Conservation (phyloP, 176 grass and related monocot genomes). For the Aegilops speltoides region DNA sequence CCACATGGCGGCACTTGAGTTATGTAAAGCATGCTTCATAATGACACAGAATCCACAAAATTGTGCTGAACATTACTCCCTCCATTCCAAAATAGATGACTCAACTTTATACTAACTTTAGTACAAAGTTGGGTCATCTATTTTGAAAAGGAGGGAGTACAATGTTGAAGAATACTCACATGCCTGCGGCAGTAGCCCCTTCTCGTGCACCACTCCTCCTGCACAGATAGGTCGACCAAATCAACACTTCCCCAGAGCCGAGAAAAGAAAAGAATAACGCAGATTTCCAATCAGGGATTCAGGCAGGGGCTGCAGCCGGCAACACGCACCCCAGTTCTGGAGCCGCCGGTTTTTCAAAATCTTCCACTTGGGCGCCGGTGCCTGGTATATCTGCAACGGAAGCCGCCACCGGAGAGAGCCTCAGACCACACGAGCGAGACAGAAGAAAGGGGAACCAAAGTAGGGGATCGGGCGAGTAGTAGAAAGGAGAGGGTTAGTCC, state of each 20-base stretch:
- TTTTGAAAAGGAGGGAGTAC: too few relatives aligned
- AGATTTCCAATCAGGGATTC: background rate
- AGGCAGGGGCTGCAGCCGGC: background rate
- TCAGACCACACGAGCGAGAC: background rate
- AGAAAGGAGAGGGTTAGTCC: background rate
- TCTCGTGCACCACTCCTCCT: conserved; percentile 92
- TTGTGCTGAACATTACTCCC: background rate
- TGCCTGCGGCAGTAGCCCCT: conserved; percentile 80
- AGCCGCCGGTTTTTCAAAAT: conserved; percentile 79
- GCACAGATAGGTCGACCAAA: background rate
- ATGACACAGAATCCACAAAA: background rate
- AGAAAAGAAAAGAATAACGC: background rate
- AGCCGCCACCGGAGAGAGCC: background rate
- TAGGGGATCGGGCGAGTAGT: background rate
- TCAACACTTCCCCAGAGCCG: background rate
- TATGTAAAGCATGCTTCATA: background rate
- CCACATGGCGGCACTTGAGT: background rate
- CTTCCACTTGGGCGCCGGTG: conserved; percentile 74
- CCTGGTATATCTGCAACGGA: conserved; percentile 68
- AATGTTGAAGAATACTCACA: conserved; percentile 48
- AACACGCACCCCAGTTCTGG: conserved; percentile 81
- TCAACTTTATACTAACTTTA: too few relatives aligned
- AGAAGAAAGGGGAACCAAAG: background rate
- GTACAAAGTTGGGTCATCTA: too few relatives aligned
- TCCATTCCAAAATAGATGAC: too few relatives aligned